Evolutionary conservation across 2,329 filamentous ascomycete genomes (phyloP), one percentile per base, ranked within the genome.

Genomic region (Hypocreales sp.): DNA sequence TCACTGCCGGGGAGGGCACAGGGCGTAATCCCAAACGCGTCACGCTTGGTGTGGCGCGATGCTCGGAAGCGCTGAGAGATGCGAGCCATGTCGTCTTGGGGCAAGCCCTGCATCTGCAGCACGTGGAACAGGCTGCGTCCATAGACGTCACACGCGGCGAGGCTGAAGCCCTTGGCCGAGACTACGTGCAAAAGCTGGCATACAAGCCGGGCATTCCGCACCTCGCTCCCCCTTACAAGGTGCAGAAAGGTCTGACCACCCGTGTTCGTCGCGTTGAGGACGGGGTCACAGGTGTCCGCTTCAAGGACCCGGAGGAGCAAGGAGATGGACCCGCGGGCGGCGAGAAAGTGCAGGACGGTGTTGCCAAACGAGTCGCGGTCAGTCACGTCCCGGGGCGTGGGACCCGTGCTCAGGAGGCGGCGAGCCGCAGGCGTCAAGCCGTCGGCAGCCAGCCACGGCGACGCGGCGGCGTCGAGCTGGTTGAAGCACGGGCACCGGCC

Each of bases 71-170:
- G 34, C 6, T 46, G 46, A 8, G 60, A 39, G 4, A 60, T 33
- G n/a, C 41, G 37, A 3, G 47, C 42, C 1, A 42, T 15, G 46
- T 47, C 10, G 41, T 43, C 24, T 43, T 43, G 3, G 31, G 29
- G 23, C 44, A 40, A 39, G 7, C 18, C 13, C 11, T 22, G 25
- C n/a, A 20, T 8, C 9, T 16, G 29, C 0, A 63, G 43, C 4
- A 56, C 42, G 36, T 72, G 67, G 17, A 67, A 64, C 24, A 64
- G 53, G 5, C 53, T 67, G 21, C 67, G 61, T 1, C 66, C 66
- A 34, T 66, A 70, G 20, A 53, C 41, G 34, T 72, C 67, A 10
- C 46, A 44, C 2, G 42, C 38, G 13, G 47, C 46, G 16, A 64
- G 27, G 27, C 49, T 38, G 14, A 56, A 44, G 7, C 39, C 26